Percentiles rank a stretch among this genome's conserved stretches.
Evolutionary conservation across 2,329 filamentous ascomycete genomes (phyloP).

Genomic region (Shiraia sp.): DNA sequence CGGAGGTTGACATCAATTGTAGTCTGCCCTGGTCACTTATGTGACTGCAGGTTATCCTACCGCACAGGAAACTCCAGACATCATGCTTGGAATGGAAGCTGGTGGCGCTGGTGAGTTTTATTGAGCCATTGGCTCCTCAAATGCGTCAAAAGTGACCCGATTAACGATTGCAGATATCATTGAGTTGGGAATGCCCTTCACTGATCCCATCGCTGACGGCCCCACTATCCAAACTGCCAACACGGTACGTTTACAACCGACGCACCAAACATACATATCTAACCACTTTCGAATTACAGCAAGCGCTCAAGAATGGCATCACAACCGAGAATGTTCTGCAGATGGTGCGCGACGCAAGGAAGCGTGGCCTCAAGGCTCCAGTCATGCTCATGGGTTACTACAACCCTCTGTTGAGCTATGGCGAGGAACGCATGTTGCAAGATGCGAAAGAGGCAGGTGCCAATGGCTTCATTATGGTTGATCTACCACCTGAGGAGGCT

Average conservation of each 20-base stretch:
- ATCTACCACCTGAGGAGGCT: conserved; percentile 94
- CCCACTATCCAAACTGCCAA: conserved; percentile 97
- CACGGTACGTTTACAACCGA: conserved; percentile 60
- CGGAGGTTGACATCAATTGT: conserved; percentile 21
- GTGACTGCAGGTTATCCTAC: conserved; percentile 92
- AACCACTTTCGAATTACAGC: conserved; percentile 35
- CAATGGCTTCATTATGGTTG: conserved; percentile 96
- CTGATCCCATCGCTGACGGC: conserved; percentile 96
- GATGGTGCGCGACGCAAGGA: conserved; percentile 81
- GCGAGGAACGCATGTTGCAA: conserved; percentile 83
- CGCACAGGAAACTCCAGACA: conserved; percentile 77
- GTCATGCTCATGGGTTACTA: conserved; percentile 99
- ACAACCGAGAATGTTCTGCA: conserved; percentile 77
- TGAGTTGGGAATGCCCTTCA: conserved; percentile 94
- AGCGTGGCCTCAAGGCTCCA: conserved; percentile 76
- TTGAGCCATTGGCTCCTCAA: neutral
- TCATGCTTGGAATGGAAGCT: conserved; percentile 86
- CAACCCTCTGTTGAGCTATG: conserved; percentile 92
- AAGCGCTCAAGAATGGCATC: conserved; percentile 86
- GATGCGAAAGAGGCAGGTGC: conserved; percentile 84
- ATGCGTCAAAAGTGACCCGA: conserved; percentile 1
- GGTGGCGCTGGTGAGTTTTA: conserved; percentile 76
- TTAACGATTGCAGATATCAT: conserved; percentile 71
- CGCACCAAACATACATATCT: conserved; percentile 12
- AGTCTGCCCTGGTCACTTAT: conserved; percentile 91